Base-by-base conservation (phyloP, 305 asterid genomes). In the Striga hermonthica region DNA sequence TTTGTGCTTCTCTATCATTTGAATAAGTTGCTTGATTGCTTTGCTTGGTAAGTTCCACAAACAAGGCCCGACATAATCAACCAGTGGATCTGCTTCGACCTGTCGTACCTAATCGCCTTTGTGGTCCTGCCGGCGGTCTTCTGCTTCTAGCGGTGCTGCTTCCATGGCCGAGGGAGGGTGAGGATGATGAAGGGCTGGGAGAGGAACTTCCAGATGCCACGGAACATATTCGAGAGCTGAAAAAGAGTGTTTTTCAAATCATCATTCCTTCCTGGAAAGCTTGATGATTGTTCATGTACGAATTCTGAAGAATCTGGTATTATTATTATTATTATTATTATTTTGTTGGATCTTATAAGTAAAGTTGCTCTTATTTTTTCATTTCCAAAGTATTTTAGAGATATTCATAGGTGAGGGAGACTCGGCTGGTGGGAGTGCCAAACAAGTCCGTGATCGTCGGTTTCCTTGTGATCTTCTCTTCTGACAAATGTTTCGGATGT, bases 371-470 rank as follows among this genome's bases (percentile, higher is more conserved):
- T n/a, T 52, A 48, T 64, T 34, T 9, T 1, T 67, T 31, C 44
- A 35, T 62, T 60, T 66, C 37, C 62, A 35, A 71, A 60, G 22
- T 63, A 22, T 60, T 75, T 65, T 89, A 93, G 99, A 93, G 73
- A 93, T 93, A 76, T 93, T 93, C 85, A 93, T 93, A 2, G 99
- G 90, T 9, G 99, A 93, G 87, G 99, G 99, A 50, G 99, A 93
- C 84, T 93, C 99, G 68, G 99, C 99, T 57, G 99, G 99, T 69
- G 99, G 99, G 78, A 93, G 97, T 81, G 95, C 99, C 73, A 93
- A 93, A 74, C 99, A 93, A 79, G 99, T 96, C 5, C 99, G 99
- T 49, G 99, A 93, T 78, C 91, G 99, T 57, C 86, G 92, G 49
- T 50, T 41, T 67, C 31, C 1, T 22, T 22, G 31, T 22, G 31